Conservation (phyloP, 352 stramenopile species). For the Phytophthora rubi region DNA sequence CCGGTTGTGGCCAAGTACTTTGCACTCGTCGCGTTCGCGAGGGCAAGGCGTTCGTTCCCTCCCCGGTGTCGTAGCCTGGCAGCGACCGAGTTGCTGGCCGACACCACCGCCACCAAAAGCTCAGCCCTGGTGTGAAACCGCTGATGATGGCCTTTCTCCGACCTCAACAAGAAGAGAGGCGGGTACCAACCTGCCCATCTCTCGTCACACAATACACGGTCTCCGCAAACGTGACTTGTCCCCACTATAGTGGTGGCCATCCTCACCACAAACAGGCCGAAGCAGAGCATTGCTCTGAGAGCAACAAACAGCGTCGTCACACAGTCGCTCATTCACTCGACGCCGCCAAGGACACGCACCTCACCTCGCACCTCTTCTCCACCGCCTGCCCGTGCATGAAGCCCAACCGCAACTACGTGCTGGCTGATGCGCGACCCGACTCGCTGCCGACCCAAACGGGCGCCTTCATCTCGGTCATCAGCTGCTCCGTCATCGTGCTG, state of each 20-base stretch:
- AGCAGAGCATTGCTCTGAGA: no score
- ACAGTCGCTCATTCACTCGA: conserved; percentile 1
- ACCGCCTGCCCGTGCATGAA: conserved; percentile 19
- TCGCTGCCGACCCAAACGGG: conserved; percentile 67
- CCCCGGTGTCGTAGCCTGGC: background rate
- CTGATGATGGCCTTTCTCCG: conserved; percentile 20
- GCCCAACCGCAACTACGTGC: conserved; percentile 29
- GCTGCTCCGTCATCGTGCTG: conserved; percentile 75
- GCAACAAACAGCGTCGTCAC: background rate
- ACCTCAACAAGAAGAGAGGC: conserved; percentile 24
- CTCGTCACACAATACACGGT: background rate
- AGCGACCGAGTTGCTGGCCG: background rate
- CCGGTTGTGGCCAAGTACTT: background rate
- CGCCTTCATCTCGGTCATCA: conserved; percentile 76
- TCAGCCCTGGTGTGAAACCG: conserved; percentile 9
- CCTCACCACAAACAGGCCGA: conserved; percentile 14
- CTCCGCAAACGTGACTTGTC: conserved; percentile 5
- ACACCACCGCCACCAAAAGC: background rate
- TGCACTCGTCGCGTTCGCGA: background rate
- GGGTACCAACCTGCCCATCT: conserved; percentile 9
- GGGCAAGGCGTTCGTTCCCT: background rate
- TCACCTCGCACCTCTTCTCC: background rate
- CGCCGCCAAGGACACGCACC: background rate
- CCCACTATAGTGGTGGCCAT: conserved; percentile 17
- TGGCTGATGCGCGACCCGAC: conserved; percentile 41